Evolutionary conservation across 306 rosid genomes (phyloP), one percentile per base, ranked within the genome.

Genomic region (Hippophae tibetana): DNA sequence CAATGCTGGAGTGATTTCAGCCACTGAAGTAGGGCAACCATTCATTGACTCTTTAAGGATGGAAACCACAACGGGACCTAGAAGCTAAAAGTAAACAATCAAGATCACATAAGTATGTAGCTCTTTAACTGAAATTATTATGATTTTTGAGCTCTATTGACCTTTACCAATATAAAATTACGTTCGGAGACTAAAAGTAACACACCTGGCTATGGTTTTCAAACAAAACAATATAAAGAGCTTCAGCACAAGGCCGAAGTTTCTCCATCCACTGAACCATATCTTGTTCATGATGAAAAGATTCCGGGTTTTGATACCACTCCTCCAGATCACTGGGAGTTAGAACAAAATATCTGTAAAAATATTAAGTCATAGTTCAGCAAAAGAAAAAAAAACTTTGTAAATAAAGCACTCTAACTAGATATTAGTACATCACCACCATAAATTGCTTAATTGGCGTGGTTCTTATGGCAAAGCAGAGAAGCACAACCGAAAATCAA

Each of bases 231-330:
- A 90, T 90, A 77, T 85, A 90, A 53, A 90, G 66, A 66, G 98
- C 98, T 72, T 90, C 98, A 58, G 98, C 96, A 63, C 96, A 90
- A 50, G 98, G 98, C 76, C 98, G 84, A 72, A 90, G 76, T 74
- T 85, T 90, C 78, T 90, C 98, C 27, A 95, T 87, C 96, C 98
- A 90, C 82, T 87, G 94, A 73, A 90, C 79, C 98, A 90, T 90
- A 78, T 90, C 98, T 74, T 90, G 96, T 83, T 90, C 98, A 10
- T 90, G 98, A 74, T 90, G 98, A 73, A 90, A 90, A 70, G 86
- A 71, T 66, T 90, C 98, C 0, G 98, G 92, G 67, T 81, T 85
- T 63, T 61, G 86, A 67, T 85, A 90, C 95, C 90, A 85, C 73
- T 85, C 95, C 79, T 87, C 95, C 86, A 90, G 77, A 81, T 90